These are phyloP conservation scores for Colletotrichum eleusines DNA, from an alignment of 2,329 filamentous ascomycete genomes.

Conservation along the genomic window DNA sequence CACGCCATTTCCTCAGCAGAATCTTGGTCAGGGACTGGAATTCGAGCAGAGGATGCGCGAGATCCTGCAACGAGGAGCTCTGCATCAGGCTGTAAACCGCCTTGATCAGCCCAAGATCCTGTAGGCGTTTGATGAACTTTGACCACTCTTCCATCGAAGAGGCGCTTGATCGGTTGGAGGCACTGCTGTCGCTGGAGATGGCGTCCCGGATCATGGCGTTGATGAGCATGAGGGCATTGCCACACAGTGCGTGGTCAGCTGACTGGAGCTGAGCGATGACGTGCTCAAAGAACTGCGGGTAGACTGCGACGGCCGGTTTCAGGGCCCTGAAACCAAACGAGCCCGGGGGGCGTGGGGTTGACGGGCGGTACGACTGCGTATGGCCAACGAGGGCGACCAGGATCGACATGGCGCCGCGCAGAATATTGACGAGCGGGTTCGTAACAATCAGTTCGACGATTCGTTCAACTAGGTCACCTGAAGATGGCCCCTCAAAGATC, in stretches of 20 bases:
- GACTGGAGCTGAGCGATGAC: constrained; percentile 92
- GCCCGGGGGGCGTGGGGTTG: constrained; percentile 60
- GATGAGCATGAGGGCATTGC: constrained; percentile 93
- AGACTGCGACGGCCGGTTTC: constrained; percentile 89
- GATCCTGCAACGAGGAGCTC: constrained; percentile 89
- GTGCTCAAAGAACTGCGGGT: constrained; percentile 94
- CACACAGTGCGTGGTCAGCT: constrained; percentile 94
- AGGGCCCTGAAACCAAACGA: constrained; percentile 90
- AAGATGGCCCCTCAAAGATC: constrained; percentile 73
- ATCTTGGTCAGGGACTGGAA: constrained; percentile 94
- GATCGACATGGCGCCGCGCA: constrained; percentile 96
- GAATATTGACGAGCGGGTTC: constrained; percentile 96
- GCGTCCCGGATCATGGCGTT: constrained; percentile 96
- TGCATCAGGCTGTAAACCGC: constrained; percentile 95
- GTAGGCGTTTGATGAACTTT: constrained; percentile 91
- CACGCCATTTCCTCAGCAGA: constrained; percentile 87
- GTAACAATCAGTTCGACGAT: constrained; percentile 94
- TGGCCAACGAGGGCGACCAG: constrained; percentile 93
- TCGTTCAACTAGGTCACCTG: constrained; percentile 77
- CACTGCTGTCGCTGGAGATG: constrained; percentile 75
- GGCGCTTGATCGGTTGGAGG: constrained; percentile 45
- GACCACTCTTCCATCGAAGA: constrained; percentile 82
- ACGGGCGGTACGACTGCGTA: constrained; percentile 70
- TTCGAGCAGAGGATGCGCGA: constrained; percentile 89
- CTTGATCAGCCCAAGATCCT: constrained; percentile 93